Base-by-base conservation (phyloP, 306 rosid species). In the Abrus pulchellus region DNA sequence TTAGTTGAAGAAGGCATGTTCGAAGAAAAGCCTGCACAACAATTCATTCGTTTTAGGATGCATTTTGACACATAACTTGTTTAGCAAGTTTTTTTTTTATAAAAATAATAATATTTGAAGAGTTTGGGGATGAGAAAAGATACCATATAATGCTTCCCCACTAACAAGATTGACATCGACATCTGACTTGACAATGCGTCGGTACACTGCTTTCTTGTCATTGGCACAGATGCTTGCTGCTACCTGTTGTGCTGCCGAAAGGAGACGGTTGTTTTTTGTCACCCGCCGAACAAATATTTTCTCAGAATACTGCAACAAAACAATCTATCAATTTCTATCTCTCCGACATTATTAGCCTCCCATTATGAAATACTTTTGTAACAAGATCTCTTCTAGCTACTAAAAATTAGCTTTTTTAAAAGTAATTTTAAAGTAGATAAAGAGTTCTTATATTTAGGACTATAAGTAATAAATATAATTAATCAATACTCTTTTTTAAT, bases 181-280 rank as follows among this genome's bases (percentile, higher is more conserved):
- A 30, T 83, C 87, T 40, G 85, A 85, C 83, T 75, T 72, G 68
- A 93, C 83, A 56, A 93, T 85, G 57, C 84, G 84, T 8, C 87
- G 81, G 85, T 90, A 90, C 82, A 90, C 92, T 29, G 89, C 91
- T 86, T 87, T 88, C 87, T 89, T 93, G 88, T 93, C 95, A 41
- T 90, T 90, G 47, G 86, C 82, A 36, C 66, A 41, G 70, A 93
- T 86, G 72, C 96, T 76, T 84, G 83, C 90, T 89, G 87, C 83
- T 76, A 88, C 52, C 68, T 85, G 86, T 52, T 88, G 89, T 55
- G 74, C 81, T 66, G 79, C 83, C 4, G 87, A 55, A 68, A 48
- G 89, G 45, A 80, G 72, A 33, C 68, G 60, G 34, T 82, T 67
- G 49, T 57, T 82, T 32, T 82, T 82, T 36, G 65, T 78, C 27